phyloP scores from a whole-genome alignment of 2,329 filamentous ascomycete species.

The Aciculosporium take region DNA sequence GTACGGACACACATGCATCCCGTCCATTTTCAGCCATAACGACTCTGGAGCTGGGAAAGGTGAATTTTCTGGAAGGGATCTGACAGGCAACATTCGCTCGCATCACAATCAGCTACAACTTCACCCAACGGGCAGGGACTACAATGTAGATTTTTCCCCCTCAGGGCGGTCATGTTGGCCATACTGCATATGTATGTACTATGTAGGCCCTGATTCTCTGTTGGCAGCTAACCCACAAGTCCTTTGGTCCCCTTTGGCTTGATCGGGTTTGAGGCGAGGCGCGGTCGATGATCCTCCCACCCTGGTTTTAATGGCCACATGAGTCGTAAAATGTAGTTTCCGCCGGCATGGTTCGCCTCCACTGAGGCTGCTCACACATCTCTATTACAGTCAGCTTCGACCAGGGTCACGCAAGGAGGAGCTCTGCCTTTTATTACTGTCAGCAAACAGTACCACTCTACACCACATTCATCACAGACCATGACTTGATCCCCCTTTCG shows the following conservation, averaged over 20 bases:
- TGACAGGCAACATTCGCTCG: no score
- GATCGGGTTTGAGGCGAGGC: background rate
- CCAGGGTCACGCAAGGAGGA: constrained; percentile 5
- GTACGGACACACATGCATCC: no score
- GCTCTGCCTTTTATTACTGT: background rate
- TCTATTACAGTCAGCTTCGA: constrained; percentile 5
- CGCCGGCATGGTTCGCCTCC: constrained; percentile 7
- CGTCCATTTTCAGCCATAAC: background rate
- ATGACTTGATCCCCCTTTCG: constrained; percentile 5
- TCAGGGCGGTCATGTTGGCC: no score
- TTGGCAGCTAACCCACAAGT: background rate
- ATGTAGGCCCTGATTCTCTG: no score
- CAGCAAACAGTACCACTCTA: constrained; percentile 5
- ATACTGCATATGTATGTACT: no score
- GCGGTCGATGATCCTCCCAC: background rate
- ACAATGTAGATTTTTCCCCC: no score
- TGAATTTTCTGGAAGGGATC: no score
- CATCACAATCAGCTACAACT: no score
- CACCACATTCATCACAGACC: constrained; percentile 4
- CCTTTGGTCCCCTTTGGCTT: background rate
- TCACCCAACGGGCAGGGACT: no score
- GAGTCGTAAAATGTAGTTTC: constrained; percentile 6
- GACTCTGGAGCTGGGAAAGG: no score
- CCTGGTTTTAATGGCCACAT: background rate
- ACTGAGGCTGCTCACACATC: constrained; percentile 6